Percentiles rank a stretch among this genome's conserved stretches.
Evolutionary conservation across 208 protist genomes (phyloP).

Genomic region (Phytomonas sp.): DNA sequence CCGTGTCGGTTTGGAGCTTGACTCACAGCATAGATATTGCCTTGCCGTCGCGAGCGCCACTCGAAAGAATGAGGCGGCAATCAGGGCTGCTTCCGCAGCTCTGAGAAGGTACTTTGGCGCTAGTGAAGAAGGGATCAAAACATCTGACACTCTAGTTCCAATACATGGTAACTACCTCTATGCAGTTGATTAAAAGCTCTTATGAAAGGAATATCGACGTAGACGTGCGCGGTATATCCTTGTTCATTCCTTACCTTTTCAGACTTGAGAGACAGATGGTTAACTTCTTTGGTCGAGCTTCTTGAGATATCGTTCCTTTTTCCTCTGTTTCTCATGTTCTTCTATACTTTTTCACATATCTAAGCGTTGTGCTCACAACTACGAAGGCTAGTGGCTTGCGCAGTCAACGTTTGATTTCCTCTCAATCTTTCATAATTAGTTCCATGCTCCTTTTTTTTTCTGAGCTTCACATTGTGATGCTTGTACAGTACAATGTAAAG

Average conservation of each 20-base stretch:
- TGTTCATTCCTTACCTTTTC: background rate
- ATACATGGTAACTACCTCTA: background rate
- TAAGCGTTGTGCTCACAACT: background rate
- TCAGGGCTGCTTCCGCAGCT: conserved; percentile 21
- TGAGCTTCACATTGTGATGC: background rate
- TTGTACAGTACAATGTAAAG: background rate
- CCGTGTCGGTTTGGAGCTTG: conserved; percentile 33
- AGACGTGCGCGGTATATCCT: background rate
- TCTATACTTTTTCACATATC: background rate
- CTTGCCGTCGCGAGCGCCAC: conserved; percentile 18
- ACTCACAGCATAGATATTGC: conserved; percentile 22
- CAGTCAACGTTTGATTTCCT: background rate
- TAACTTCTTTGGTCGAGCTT: background rate
- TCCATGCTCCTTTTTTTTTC: background rate
- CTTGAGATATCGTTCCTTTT: background rate
- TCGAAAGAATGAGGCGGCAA: conserved; percentile 46
- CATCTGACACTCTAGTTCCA: background rate
- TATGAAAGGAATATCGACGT: background rate
- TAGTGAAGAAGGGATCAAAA: background rate
- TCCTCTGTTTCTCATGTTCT: background rate
- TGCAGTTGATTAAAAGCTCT: background rate
- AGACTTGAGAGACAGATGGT: background rate
- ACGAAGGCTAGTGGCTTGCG: background rate
- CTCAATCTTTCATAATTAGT: background rate
- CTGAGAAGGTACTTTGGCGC: conserved; percentile 13